Percentiles rank a stretch among this genome's conserved stretches.
These are phyloP conservation scores for Pestalotiopsis sp. DNA, from an alignment of 2,329 filamentous ascomycete genomes.

Conservation along the genomic window DNA sequence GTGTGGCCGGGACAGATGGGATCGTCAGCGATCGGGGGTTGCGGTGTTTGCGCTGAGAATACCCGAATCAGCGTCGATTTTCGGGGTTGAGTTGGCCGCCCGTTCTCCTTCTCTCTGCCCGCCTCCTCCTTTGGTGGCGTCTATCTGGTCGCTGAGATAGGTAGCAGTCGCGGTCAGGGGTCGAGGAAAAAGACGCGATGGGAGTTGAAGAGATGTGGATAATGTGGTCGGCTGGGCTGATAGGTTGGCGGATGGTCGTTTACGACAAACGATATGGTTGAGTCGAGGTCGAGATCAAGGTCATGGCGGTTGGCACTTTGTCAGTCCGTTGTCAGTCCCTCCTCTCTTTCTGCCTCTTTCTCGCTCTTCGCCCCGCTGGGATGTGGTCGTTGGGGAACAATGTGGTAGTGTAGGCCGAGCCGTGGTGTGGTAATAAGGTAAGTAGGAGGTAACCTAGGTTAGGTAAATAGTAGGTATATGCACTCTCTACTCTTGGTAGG, in stretches of 20 bases:
- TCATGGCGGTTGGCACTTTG: neutral
- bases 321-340: neutral
- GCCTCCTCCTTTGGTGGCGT: neutral
- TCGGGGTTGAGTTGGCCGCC: neutral
- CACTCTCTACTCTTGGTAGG: neutral
- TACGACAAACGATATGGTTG: neutral
- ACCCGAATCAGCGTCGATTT: neutral
- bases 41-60: neutral
- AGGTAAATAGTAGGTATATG: neutral
- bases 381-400: neutral
- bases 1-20: neutral
- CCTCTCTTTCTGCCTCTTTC: neutral
- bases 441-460: neutral
- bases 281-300: neutral
- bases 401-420: neutral
- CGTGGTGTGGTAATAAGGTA: neutral
- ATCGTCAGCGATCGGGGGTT: neutral
- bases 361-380: neutral
- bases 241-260: neutral
- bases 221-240: neutral
- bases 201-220: neutral
- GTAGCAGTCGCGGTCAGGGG: conserved; percentile 4
- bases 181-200: neutral
- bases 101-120: neutral
- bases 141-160: neutral